Evolutionary conservation across 768 basidiomycete genomes (phyloP).

Genomic region (Naganishia antarctica): DNA sequence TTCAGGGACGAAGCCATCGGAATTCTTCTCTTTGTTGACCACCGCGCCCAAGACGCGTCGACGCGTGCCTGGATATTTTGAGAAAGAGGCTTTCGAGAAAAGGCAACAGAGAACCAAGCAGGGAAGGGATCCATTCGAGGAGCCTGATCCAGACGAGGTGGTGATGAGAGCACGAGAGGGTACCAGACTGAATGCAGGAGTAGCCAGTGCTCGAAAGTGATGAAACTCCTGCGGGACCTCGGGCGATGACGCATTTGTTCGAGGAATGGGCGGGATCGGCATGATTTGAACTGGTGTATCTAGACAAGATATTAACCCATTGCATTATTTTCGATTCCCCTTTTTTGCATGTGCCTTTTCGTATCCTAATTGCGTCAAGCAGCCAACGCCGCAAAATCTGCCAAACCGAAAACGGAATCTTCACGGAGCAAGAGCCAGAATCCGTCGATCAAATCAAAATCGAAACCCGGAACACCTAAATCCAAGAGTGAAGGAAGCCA

Average conservation of each 20-base stretch:
- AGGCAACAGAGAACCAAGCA: background rate
- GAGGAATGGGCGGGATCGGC: background rate
- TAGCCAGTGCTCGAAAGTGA: background rate
- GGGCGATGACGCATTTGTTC: too few relatives aligned
- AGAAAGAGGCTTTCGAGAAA: slow-evolving; percentile 3
- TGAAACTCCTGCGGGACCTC: background rate
- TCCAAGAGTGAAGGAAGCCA: slow-evolving; percentile 37
- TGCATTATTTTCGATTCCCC: slow-evolving; percentile 4
- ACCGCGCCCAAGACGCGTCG: slow-evolving; percentile 1
- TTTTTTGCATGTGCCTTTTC: too few relatives aligned
- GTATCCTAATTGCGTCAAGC: background rate
- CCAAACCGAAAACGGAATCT: slow-evolving; percentile 21
- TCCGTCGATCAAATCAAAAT: slow-evolving; percentile 31
- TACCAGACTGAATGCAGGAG: slow-evolving; percentile 50
- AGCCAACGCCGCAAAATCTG: slow-evolving; percentile 14
- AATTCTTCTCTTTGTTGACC: slow-evolving; percentile 42
- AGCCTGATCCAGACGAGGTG: slow-evolving; percentile 86
- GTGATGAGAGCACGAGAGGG: slow-evolving; percentile 74
- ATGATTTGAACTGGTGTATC: slow-evolving; percentile 15
- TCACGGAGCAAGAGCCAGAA: background rate
- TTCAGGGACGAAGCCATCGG: slow-evolving; percentile 22
- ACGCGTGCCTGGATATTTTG: background rate
- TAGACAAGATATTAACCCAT: slow-evolving; percentile 20
- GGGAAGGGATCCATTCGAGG: slow-evolving; percentile 57
- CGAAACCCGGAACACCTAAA: slow-evolving; percentile 30